Evolutionary conservation across 1,284 basidiomycete species (phyloP).

Genomic region (Leccinum solheimii): DNA sequence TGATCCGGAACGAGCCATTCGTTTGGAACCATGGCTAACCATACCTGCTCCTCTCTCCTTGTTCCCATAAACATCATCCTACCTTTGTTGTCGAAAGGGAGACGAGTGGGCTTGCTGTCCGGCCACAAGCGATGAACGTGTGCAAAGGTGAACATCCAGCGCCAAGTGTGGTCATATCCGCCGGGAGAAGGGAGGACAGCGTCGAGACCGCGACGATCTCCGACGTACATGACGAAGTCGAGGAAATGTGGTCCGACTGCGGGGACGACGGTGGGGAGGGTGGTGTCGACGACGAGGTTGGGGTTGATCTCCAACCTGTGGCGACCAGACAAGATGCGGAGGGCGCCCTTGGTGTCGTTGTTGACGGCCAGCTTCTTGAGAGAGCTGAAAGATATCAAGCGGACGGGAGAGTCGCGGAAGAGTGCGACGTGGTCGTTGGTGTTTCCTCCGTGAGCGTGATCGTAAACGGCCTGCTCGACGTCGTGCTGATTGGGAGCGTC

Average conservation of each 20-base stretch:
- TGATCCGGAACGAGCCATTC: too few species aligned
- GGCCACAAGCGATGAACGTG: too few species aligned
- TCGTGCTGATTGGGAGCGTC: not conserved
- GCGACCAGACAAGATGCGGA: not conserved
- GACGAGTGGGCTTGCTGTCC: too few species aligned
- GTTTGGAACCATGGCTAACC: too few species aligned
- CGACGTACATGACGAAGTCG: not conserved
- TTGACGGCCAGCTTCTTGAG: not conserved
- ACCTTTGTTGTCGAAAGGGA: too few species aligned
- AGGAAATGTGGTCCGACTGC: not conserved
- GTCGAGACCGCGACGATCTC: too few species aligned
- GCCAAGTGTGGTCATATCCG: too few species aligned
- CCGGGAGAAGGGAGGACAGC: too few species aligned
- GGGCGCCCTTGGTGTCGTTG: not conserved
- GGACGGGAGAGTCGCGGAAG: not conserved
- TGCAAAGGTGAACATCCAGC: too few species aligned
- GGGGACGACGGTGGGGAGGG: fast-evolving
- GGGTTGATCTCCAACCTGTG: not conserved
- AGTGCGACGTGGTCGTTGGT: not conserved
- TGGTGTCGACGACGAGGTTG: not conserved
- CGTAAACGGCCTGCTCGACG: not conserved
- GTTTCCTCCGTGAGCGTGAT: not conserved
- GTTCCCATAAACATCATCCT: too few species aligned
- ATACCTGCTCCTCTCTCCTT: too few species aligned
- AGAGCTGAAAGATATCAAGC: not conserved